Evolutionary conservation across 305 asterid species (phyloP).

Genomic region (Solanum hybrid): DNA sequence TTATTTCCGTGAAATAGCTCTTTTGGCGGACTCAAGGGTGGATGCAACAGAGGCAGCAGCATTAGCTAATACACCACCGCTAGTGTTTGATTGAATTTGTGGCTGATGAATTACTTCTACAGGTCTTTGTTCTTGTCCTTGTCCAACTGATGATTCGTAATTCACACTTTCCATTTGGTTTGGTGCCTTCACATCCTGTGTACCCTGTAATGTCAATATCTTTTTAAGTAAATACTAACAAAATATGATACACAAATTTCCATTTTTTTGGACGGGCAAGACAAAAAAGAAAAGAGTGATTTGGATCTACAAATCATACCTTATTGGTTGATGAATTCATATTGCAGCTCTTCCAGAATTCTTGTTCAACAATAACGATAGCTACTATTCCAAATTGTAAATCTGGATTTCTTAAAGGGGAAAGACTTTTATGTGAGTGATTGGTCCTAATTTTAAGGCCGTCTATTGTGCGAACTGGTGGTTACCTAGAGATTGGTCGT

Average conservation of each 20-base stretch:
- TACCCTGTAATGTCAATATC: conserved; percentile 1
- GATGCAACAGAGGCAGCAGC: conserved; percentile 63
- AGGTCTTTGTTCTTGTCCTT: conserved; percentile 29
- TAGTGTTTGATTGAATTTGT: conserved; percentile 20
- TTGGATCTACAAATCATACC: conserved; percentile 16
- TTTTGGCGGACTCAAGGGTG: conserved; percentile 59
- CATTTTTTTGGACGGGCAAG: neutral
- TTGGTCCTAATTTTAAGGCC: conserved; percentile 5
- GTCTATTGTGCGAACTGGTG: neutral
- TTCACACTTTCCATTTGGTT: conserved; percentile 29
- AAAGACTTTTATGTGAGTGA: neutral
- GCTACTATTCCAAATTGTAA: neutral
- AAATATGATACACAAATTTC: neutral
- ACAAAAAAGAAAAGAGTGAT: neutral
- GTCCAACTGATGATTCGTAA: conserved; percentile 33
- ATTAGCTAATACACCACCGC: conserved; percentile 42
- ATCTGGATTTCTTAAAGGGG: neutral
- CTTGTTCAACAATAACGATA: neutral
- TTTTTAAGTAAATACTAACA: neutral
- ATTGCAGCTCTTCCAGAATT: conserved; percentile 5
- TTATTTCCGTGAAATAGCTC: conserved; percentile 24
- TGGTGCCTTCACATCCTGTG: conserved; percentile 5
- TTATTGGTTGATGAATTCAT: conserved; percentile 29
- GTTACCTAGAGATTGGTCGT: neutral
- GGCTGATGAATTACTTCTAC: conserved; percentile 34